Percentiles rank a stretch among this genome's conserved stretches.
These are phyloP conservation scores for Bombardia bombarda DNA, from an alignment of 495 filamentous ascomycete species.

Conservation along the genomic window DNA sequence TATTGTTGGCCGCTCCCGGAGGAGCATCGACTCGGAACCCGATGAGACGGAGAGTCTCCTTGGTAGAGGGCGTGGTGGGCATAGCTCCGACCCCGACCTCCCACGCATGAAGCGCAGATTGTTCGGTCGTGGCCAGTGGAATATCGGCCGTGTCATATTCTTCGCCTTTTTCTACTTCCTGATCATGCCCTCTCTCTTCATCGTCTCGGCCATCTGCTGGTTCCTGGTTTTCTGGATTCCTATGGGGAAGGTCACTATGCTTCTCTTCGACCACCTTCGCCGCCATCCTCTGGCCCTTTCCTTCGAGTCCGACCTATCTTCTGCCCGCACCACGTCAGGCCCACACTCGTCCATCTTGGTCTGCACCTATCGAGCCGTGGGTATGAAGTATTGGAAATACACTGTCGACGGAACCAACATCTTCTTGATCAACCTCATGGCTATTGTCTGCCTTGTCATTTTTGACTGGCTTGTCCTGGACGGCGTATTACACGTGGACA, in stretches of 20 bases:
- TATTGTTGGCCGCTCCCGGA: slow-evolving; percentile 79
- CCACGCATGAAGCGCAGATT: slow-evolving; percentile 72
- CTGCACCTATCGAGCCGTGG: slow-evolving; percentile 94
- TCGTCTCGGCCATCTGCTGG: slow-evolving; percentile 88
- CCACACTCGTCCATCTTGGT: slow-evolving; percentile 81
- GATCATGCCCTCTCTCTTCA: slow-evolving; percentile 78
- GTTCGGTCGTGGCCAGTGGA: slow-evolving; percentile 96
- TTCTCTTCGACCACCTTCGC: slow-evolving; percentile 85
- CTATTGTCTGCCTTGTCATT: slow-evolving; percentile 82
- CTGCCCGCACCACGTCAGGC: slow-evolving; percentile 57
- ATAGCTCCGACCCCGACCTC: slow-evolving; percentile 34
- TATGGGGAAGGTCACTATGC: slow-evolving; percentile 91
- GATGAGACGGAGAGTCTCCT: slow-evolving; percentile 87
- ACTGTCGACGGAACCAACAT: slow-evolving; percentile 98
- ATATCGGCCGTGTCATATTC: slow-evolving; percentile 85
- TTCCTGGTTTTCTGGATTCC: slow-evolving; percentile 95
- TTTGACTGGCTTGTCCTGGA: slow-evolving; percentile 80
- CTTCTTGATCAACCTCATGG: slow-evolving; percentile 94
- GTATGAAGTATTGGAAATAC: slow-evolving; percentile 97
- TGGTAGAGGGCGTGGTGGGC: slow-evolving; percentile 45
- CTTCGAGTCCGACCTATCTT: slow-evolving; percentile 79
- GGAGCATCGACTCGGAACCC: slow-evolving; percentile 74
- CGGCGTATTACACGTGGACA: slow-evolving; percentile 56
- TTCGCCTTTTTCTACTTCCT: slow-evolving; percentile 95
- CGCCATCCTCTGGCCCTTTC: slow-evolving; percentile 87